These are phyloP conservation scores for Tilletia setariae DNA, from an alignment of 1,284 basidiomycete genomes.

Conservation along the genomic window DNA sequence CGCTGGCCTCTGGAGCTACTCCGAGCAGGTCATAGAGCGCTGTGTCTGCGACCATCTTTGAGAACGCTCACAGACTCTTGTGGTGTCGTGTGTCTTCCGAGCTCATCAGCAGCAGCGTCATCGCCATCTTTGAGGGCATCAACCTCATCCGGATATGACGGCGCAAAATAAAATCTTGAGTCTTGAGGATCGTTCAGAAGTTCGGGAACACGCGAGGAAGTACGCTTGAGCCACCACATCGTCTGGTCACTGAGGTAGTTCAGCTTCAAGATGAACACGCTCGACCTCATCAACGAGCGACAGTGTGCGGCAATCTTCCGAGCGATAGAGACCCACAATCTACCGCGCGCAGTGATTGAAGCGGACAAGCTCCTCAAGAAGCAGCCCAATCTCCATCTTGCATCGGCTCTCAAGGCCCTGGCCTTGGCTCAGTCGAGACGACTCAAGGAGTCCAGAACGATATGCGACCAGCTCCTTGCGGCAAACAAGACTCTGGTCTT, in stretches of 20 bases:
- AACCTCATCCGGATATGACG: not conserved
- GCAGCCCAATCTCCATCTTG: slow-evolving; percentile 31
- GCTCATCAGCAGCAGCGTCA: no score
- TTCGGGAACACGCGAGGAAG: no score
- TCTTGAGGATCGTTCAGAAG: not conserved
- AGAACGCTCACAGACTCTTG: not conserved
- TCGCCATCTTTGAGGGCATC: not conserved
- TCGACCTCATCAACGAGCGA: slow-evolving; percentile 25
- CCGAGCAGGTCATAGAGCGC: slow-evolving; percentile 76
- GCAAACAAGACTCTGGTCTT: slow-evolving; percentile 63
- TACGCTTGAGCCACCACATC: not conserved
- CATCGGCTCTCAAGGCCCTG: slow-evolving; percentile 70
- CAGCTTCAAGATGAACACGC: slow-evolving; percentile 8
- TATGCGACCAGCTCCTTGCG: slow-evolving; percentile 74
- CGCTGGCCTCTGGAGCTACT: slow-evolving; percentile 67
- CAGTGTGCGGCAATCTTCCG: slow-evolving; percentile 39
- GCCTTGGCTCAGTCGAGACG: slow-evolving; percentile 76
- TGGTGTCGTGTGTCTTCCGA: no score
- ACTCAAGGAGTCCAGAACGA: slow-evolving; percentile 70
- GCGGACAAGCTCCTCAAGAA: slow-evolving; percentile 19
- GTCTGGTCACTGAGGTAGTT: no score
- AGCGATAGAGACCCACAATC: slow-evolving; percentile 39
- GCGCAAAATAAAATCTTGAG: not conserved
- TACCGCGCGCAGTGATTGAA: slow-evolving; percentile 16
- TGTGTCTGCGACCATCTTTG: slow-evolving; percentile 59